These are phyloP conservation scores for Capsella bursapastoris DNA, from an alignment of 345 rosid species.

Conservation along the genomic window DNA sequence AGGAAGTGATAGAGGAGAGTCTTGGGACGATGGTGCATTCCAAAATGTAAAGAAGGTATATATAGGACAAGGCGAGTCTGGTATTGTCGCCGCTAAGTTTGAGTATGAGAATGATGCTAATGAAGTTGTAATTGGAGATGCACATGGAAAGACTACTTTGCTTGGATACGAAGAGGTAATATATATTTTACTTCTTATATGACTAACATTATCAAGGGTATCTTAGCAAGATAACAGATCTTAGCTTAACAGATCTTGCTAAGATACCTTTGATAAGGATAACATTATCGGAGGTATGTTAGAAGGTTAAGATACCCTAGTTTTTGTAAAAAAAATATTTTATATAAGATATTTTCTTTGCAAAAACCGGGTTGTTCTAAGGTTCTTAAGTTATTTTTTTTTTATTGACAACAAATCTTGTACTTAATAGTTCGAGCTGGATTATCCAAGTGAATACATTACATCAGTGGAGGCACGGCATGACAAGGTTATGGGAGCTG, in stretches of 20 bases:
- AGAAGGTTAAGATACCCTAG: too few species aligned
- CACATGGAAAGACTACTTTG: neutral
- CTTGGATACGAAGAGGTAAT: neutral
- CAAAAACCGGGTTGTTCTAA: too few species aligned
- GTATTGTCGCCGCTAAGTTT: neutral
- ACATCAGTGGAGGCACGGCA: neutral
- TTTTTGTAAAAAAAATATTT: too few species aligned
- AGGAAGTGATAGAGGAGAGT: conserved; percentile 33
- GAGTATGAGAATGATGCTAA: neutral
- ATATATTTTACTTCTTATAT: too few species aligned
- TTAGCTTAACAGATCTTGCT: too few species aligned
- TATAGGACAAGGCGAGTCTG: neutral
- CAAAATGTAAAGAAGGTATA: neutral
- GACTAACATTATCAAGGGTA: too few species aligned
- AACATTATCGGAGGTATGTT: too few species aligned
- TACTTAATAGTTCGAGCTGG: neutral
- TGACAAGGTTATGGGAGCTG: neutral
- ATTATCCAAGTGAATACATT: neutral
- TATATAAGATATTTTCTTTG: too few species aligned
- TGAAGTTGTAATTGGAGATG: neutral
- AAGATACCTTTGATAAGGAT: too few species aligned
- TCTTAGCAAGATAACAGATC: too few species aligned
- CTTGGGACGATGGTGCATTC: conserved; percentile 18
- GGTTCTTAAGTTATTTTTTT: too few species aligned
- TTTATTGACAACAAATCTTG: neutral